phyloP scores from a whole-genome alignment of 176 grass and related monocot species.

The Oryza glumipatula region DNA sequence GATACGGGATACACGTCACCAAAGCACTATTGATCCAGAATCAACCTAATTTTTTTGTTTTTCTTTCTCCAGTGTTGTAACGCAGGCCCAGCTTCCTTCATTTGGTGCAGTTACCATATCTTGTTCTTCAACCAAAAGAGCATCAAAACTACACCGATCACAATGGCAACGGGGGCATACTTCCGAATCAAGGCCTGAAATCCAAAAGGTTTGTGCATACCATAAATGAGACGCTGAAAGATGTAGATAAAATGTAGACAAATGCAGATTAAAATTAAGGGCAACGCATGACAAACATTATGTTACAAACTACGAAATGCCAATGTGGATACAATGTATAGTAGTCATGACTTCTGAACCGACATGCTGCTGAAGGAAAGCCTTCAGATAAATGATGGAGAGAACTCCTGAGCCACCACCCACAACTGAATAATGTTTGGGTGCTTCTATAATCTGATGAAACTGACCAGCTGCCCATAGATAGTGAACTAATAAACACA shows the following conservation, averaged over 20 bases:
- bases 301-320: conserved; percentile 2
- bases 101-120: conserved; percentile 70
- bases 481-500: neutral
- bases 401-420: neutral
- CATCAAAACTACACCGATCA: conserved; percentile 81
- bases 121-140: conserved; percentile 90
- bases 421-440: neutral
- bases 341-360: neutral
- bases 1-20: conserved; percentile 54
- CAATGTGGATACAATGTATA: neutral
- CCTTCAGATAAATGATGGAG: neutral
- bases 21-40: conserved; percentile 47
- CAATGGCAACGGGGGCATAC: conserved; percentile 85
- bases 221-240: conserved; percentile 6
- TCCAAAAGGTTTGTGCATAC: neutral
- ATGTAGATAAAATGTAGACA: neutral
- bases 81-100: neutral
- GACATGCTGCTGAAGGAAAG: neutral
- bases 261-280: neutral
- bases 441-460: neutral
- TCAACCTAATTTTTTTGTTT: neutral
- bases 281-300: neutral
- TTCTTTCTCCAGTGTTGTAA: conserved; percentile 23
- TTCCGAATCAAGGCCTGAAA: conserved; percentile 87
- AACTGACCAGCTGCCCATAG: neutral